These are phyloP conservation scores for Leccinum subatratum DNA, from an alignment of 1,284 basidiomycete genomes.

Conservation along the genomic window DNA sequence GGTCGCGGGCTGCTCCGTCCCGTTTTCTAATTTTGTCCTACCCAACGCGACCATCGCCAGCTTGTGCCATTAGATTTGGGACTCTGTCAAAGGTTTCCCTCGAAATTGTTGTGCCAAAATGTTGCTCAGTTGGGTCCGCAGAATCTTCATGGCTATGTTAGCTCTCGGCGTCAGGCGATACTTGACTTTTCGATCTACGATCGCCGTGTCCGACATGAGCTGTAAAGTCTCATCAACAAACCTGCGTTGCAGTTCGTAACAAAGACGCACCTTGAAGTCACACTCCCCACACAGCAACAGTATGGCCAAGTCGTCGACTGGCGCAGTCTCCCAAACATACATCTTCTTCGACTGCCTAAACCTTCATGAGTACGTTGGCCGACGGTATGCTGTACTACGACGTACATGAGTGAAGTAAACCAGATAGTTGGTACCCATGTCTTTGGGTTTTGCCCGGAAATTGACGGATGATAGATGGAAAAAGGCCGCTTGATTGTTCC, in stretches of 20 bases:
- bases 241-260: neutral
- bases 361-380: slow-evolving; percentile 12
- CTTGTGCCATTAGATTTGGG: slow-evolving; percentile 68
- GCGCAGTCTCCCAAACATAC: slow-evolving; percentile 96
- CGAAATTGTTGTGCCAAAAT: slow-evolving; percentile 67
- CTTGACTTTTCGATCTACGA: slow-evolving; percentile 82
- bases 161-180: slow-evolving; percentile 70
- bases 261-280: slow-evolving; percentile 73
- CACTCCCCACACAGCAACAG: slow-evolving; percentile 86
- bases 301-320: slow-evolving; percentile 81
- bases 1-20: slow-evolving; percentile 13
- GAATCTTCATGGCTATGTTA: slow-evolving; percentile 74
- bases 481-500: slow-evolving; percentile 79
- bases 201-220: slow-evolving; percentile 69
- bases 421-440: slow-evolving; percentile 74
- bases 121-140: slow-evolving; percentile 64
- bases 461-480: slow-evolving; percentile 95
- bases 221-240: slow-evolving; percentile 32
- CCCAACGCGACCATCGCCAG: slow-evolving; percentile 61
- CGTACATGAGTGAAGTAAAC: slow-evolving; percentile 85
- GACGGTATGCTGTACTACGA: slow-evolving; percentile 11
- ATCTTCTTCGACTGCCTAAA: slow-evolving; percentile 84
- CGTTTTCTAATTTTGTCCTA: slow-evolving; percentile 37
- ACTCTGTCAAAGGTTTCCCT: slow-evolving; percentile 55
- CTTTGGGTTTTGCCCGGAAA: slow-evolving; percentile 61